Conservation (phyloP, 2,329 filamentous ascomycete genomes). For the Fusarium luffae region DNA sequence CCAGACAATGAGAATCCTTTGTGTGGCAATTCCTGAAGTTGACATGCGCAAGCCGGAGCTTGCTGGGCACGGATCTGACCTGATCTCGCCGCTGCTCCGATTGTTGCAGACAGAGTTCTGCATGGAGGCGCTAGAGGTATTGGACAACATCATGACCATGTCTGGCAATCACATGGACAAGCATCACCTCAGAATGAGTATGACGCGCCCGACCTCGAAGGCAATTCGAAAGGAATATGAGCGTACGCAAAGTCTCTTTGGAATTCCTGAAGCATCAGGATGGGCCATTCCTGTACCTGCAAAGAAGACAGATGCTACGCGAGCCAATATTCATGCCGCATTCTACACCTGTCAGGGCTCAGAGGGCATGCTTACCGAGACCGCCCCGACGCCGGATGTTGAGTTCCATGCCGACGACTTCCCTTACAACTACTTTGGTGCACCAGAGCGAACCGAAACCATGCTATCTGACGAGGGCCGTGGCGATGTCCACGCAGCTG, state of each 20-base stretch:
- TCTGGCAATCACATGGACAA: conserved; percentile 92
- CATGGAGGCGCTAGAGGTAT: conserved; percentile 87
- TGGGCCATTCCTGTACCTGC: conserved; percentile 97
- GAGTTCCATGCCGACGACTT: conserved; percentile 94
- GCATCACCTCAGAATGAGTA: conserved; percentile 96
- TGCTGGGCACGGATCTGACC: conserved; percentile 88
- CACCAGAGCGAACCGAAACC: conserved; percentile 80
- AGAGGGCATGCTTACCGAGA: conserved; percentile 66
- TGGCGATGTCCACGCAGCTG: conserved; percentile 74
- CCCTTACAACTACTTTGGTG: conserved; percentile 80
- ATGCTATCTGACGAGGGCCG: conserved; percentile 90
- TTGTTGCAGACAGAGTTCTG: conserved; percentile 94
- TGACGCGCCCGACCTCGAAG: conserved; percentile 88
- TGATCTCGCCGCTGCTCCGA: conserved; percentile 91
- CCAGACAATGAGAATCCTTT: conserved; percentile 91
- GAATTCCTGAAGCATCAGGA: conserved; percentile 93
- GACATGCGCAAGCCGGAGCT: conserved; percentile 95
- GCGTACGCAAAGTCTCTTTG: conserved; percentile 91
- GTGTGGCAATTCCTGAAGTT: conserved; percentile 85
- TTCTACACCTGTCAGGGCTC: conserved; percentile 91
- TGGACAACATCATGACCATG: conserved; percentile 96
- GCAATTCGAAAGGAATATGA: conserved; percentile 94
- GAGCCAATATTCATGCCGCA: conserved; percentile 92
- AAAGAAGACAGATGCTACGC: conserved; percentile 85
- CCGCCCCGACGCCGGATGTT: conserved; percentile 82